These are phyloP conservation scores for Saccharomyces hybrid DNA, from an alignment of 1,139 yeast species.

Conservation along the genomic window DNA sequence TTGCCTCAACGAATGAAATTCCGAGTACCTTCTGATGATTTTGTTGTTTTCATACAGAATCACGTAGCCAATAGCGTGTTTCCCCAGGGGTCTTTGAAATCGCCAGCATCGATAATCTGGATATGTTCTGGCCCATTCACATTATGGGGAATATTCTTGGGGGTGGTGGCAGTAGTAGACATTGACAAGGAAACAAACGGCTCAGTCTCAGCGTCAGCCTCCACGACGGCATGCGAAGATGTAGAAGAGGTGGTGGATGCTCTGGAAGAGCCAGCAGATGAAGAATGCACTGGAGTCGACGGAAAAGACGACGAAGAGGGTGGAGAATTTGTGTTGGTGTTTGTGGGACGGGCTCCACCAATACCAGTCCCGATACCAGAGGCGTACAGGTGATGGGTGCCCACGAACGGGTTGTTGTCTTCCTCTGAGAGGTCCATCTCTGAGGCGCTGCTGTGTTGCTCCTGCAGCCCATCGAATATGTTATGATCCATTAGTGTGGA, in stretches of 20 bases:
- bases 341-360: not conserved
- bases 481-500: not conserved
- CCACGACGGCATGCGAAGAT: not conserved
- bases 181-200: constrained; percentile 5
- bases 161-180: not conserved
- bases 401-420: constrained; percentile 42
- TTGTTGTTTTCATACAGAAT: constrained; percentile 48
- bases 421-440: constrained; percentile 34
- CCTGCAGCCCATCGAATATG: not conserved
- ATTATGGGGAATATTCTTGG: not conserved
- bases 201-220: constrained; percentile 1
- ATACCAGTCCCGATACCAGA: constrained; percentile 31
- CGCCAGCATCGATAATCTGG: constrained; percentile 29
- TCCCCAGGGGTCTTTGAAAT: constrained; percentile 35
- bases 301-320: not conserved
- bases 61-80: constrained; percentile 76
- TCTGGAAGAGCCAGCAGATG: constrained; percentile 2
- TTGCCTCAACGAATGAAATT: constrained; percentile 74
- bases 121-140: constrained; percentile 8
- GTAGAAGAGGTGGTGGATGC: not conserved
- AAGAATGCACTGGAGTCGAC: not conserved
- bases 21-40: constrained; percentile 76
- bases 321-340: not conserved
- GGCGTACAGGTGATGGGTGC: constrained; percentile 37
- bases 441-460: not conserved